These are phyloP conservation scores for Actinidia arguta DNA, from an alignment of 179 eudicot species.

Conservation along the genomic window DNA sequence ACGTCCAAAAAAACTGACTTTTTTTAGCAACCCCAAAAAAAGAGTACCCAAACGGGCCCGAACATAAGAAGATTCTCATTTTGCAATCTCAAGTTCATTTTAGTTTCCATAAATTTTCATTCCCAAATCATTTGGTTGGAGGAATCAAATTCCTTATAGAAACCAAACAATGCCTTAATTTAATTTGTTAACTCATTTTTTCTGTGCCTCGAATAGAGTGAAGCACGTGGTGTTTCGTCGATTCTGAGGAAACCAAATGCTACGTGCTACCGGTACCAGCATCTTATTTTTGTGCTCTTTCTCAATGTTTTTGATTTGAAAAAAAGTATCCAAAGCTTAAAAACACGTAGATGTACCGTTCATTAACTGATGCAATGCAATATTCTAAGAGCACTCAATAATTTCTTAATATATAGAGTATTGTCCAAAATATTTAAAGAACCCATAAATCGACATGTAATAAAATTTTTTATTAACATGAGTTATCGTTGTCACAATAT, in stretches of 20 bases:
- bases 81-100: not conserved
- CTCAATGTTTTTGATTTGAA: not conserved
- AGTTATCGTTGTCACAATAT: too few species aligned
- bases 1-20: too few species aligned
- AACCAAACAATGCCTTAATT: conserved; percentile 5
- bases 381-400: too few species aligned
- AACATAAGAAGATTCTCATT: not conserved
- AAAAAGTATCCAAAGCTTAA: too few species aligned
- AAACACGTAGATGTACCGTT: too few species aligned
- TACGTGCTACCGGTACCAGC: not conserved
- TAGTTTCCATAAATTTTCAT: not conserved
- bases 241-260: not conserved
- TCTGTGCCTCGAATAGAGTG: not conserved
- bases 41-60: too few species aligned
- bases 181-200: not conserved
- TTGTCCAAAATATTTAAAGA: too few species aligned
- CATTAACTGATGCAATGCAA: too few species aligned
- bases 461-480: too few species aligned
- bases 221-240: conserved; percentile 14
- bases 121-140: conserved; percentile 12
- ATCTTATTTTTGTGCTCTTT: not conserved
- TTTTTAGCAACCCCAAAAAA: too few species aligned
- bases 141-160: conserved; percentile 15
- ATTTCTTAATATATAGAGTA: too few species aligned
- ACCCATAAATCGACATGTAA: too few species aligned